These are phyloP conservation scores for Pythium rhizo-oryzae DNA, from an alignment of 352 stramenopile genomes.

Conservation along the genomic window DNA sequence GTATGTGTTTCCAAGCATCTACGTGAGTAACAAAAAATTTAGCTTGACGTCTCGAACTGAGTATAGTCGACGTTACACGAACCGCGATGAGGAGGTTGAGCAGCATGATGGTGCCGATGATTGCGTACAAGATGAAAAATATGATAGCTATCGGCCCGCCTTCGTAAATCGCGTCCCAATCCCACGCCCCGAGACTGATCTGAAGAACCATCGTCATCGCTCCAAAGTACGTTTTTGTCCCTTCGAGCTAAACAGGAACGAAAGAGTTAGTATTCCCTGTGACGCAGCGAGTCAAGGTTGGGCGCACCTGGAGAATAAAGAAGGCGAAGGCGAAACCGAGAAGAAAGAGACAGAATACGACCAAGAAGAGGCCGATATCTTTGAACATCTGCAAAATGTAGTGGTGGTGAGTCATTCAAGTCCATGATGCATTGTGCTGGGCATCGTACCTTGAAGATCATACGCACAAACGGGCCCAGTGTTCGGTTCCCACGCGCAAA, in stretches of 20 bases:
- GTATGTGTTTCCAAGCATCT: constrained; percentile 89
- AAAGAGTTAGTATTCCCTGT: not conserved
- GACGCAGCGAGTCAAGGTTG: not conserved
- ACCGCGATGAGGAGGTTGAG: constrained; percentile 81
- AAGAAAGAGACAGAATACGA: constrained; percentile 78
- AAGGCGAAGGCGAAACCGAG: constrained; percentile 78
- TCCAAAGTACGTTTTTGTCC: constrained; percentile 62
- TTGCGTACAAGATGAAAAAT: constrained; percentile 70
- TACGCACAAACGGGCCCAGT: constrained; percentile 79
- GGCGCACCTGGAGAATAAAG: constrained; percentile 77
- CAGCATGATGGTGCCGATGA: constrained; percentile 85
- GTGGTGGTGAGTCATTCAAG: not conserved
- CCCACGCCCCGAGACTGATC: constrained; percentile 75
- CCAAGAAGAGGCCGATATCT: constrained; percentile 73
- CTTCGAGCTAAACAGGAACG: constrained; percentile 49
- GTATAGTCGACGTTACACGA: constrained; percentile 3
- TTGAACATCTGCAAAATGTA: constrained; percentile 66
- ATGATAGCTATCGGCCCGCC: constrained; percentile 67
- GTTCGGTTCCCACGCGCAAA: constrained; percentile 69
- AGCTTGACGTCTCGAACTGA: not conserved
- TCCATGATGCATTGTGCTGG: not conserved
- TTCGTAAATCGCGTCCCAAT: constrained; percentile 75
- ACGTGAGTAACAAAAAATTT: not conserved
- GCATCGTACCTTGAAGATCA: constrained; percentile 75
- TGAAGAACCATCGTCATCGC: constrained; percentile 64